Base-by-base conservation (phyloP, 164 flowering plant species). In the Warburgia ugandensis region DNA sequence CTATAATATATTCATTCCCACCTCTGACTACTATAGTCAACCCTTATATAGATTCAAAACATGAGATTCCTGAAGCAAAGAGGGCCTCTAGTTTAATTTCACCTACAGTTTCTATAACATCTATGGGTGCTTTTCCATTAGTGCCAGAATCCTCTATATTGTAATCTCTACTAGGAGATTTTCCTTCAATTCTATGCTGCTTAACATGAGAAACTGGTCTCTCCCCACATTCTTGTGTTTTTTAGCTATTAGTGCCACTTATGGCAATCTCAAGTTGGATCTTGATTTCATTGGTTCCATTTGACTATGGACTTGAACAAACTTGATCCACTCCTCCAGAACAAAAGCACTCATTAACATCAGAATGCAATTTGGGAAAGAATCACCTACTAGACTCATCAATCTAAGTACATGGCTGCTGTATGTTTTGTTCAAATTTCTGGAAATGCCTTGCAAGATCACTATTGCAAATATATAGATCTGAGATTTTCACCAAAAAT, bases 361-460 rank as follows among this genome's bases (percentile, higher is more conserved):
- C 69, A 45, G 62, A 40, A 44, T 33, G 69, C 31, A 52, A 50
- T 64, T 83, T 84, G 0, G 97, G 97, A 65, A 91, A 83, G 65
- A 83, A 91, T 55, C 96, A 87, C 26, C 62, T 46, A 3, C 78
- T 88, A 26, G 62, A 59, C 44, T 79, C 87, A 73, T 86, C 97
- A 71, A 90, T 84, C 97, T 96, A 90, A 6, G 94, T 92, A 57
- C 86, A 71, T 20, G 94, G 80, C 49, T 65, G 65, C 29, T 74
- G 79, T 1, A 56, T 23, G 31, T 84, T 82, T 20, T 85, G 70
- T 36, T 63, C 62, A 60, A 83, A 25, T n/a, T n/a, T n/a, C n/a
- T n/a, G n/a, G n/a, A n/a, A n/a, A n/a, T n/a, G n/a, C n/a, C n/a
- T n/a, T n/a, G n/a, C n/a, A n/a, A n/a, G n/a, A n/a, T n/a, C n/a